Conservation (phyloP, 2,329 filamentous ascomycete species). For the Colletotrichum filicis region DNA sequence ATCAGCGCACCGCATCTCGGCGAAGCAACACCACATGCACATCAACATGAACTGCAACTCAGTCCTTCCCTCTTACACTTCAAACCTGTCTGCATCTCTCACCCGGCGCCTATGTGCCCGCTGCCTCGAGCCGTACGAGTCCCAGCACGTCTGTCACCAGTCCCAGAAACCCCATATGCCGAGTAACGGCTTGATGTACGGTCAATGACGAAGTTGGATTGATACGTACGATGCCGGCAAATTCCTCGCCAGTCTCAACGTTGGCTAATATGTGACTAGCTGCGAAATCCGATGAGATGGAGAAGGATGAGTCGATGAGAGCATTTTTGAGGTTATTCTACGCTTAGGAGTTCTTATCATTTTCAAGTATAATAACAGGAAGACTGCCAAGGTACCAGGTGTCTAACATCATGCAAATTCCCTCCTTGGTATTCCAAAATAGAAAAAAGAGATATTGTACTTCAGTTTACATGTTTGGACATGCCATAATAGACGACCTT, state of each 20-base stretch:
- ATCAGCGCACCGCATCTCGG: neutral
- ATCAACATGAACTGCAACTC: neutral
- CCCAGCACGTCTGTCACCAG: slow-evolving; percentile 32
- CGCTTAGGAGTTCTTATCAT: too few species aligned
- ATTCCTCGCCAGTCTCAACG: fast-evolving
- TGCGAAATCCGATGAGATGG: neutral
- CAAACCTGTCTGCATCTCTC: neutral
- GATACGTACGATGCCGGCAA: neutral
- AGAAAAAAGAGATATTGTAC: too few species aligned
- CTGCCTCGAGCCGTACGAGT: slow-evolving; percentile 35
- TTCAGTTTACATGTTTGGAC: too few species aligned
- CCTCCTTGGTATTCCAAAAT: too few species aligned
- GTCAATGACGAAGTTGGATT: neutral
- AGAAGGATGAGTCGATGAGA: too few species aligned
- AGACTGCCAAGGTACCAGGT: too few species aligned
- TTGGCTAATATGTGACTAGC: neutral
- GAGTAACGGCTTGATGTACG: neutral
- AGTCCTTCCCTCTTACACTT: neutral
- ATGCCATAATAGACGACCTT: too few species aligned
- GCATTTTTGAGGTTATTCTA: too few species aligned
- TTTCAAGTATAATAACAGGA: too few species aligned
- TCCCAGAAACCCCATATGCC: slow-evolving; percentile 5
- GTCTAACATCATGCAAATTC: too few species aligned
- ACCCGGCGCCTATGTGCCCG: slow-evolving; percentile 32
- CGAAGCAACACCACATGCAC: neutral